These are phyloP conservation scores for Microbotryomycetes sp. DNA, from an alignment of 1,284 basidiomycete genomes.

Conservation along the genomic window DNA sequence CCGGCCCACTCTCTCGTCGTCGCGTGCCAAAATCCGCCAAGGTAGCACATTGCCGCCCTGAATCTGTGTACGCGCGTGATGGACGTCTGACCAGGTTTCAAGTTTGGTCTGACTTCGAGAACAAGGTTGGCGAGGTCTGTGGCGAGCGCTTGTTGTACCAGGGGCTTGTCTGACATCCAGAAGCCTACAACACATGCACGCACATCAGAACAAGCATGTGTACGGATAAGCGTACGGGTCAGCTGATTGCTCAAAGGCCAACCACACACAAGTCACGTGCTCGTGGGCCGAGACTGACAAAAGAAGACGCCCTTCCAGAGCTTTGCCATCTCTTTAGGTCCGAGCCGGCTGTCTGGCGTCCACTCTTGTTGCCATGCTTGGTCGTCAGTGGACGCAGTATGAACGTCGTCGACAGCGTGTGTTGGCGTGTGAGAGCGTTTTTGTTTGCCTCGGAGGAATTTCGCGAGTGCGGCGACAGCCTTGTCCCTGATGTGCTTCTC, in stretches of 20 bases:
- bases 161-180: slow-evolving; percentile 99
- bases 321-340: slow-evolving; percentile 73
- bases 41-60: slow-evolving; percentile 60
- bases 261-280: too few species aligned
- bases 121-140: slow-evolving; percentile 73
- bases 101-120: slow-evolving; percentile 51
- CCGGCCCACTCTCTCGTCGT: slow-evolving; percentile 85
- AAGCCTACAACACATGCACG: slow-evolving; percentile 56
- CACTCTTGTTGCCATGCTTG: slow-evolving; percentile 29
- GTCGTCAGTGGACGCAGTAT: slow-evolving; percentile 32
- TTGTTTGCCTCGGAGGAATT: slow-evolving; percentile 30
- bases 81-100: slow-evolving; percentile 15
- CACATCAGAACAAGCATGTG: too few species aligned
- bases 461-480: slow-evolving; percentile 25
- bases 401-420: slow-evolving; percentile 38
- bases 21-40: slow-evolving; percentile 83
- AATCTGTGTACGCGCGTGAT: slow-evolving; percentile 21
- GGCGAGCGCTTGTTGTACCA: slow-evolving; percentile 88
- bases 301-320: slow-evolving; percentile 98
- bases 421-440: not conserved
- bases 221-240: too few species aligned
- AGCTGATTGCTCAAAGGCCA: too few species aligned
- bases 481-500: slow-evolving; percentile 32
- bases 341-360: slow-evolving; percentile 41
- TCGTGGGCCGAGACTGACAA: too few species aligned